Evolutionary conservation across 2,329 filamentous ascomycete species (phyloP).

Genomic region (Aspergillus pseudoglaucus): DNA sequence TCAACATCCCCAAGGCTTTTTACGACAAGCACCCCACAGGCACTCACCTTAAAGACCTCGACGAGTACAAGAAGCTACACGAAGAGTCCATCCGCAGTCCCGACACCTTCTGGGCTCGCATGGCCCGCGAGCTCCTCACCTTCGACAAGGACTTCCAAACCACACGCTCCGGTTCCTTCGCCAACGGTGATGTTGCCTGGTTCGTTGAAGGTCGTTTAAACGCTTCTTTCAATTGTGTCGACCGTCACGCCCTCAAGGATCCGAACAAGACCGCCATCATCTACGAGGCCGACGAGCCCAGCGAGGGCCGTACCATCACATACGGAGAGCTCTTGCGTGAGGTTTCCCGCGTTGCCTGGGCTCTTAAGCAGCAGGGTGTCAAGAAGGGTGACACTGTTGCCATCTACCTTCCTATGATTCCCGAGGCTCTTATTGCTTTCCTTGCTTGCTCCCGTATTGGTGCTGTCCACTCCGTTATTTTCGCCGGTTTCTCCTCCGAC

Average conservation of each 20-base stretch:
- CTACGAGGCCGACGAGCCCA: slow-evolving; percentile 92
- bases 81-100: slow-evolving; percentile 85
- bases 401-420: slow-evolving; percentile 98
- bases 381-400: slow-evolving; percentile 96
- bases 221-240: slow-evolving; percentile 94
- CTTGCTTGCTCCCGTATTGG: slow-evolving; percentile 88
- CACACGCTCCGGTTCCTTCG: slow-evolving; percentile 69
- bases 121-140: slow-evolving; percentile 80
- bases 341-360: slow-evolving; percentile 80
- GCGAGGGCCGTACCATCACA: slow-evolving; percentile 79
- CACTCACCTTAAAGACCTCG: slow-evolving; percentile 53
- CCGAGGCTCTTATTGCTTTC: slow-evolving; percentile 85
- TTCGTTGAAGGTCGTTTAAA: slow-evolving; percentile 92
- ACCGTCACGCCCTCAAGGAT: slow-evolving; percentile 92
- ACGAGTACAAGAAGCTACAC: slow-evolving; percentile 59
- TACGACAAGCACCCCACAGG: slow-evolving; percentile 54
- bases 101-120: slow-evolving; percentile 78
- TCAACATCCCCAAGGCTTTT: slow-evolving; percentile 53
- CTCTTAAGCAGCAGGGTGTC: slow-evolving; percentile 90
- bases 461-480: slow-evolving; percentile 93
- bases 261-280: slow-evolving; percentile 93
- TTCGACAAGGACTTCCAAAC: slow-evolving; percentile 93
- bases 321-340: slow-evolving; percentile 90
- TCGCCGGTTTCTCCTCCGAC: slow-evolving; percentile 94
- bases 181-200: slow-evolving; percentile 81